Evolutionary conservation across 129 eudicot species (phyloP), one percentile per base, ranked within the genome.

Genomic region (Flaveria robusta): DNA sequence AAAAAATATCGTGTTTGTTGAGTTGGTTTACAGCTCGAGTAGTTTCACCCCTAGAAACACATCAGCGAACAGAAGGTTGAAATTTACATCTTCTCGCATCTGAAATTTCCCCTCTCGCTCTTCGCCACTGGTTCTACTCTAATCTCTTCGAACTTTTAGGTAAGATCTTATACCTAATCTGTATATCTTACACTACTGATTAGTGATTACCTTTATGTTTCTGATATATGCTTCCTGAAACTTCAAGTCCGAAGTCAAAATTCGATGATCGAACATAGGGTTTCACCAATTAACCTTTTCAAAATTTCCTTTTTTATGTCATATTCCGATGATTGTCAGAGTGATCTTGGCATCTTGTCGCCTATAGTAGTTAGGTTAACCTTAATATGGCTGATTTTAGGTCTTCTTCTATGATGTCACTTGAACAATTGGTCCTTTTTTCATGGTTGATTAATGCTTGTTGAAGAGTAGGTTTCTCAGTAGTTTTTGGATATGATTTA

Each of bases 81-180:
- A 15, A 52, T 52, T 18, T 52, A 0, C 13, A 18, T n/a, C 9
- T 52, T 52, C 9, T 52, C 11, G 60, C 1, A 7, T 52, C 60
- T 19, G 12, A 18, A 19, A n/a, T 52, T 52, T 52, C 60, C 26
- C 60, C 59, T 9, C 2, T 52, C 24, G 58, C 59, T 45, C 50
- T 45, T n/a, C 9, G 4, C 60, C 12, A 52, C 60, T 22, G 23
- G 8, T 52, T 52, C 24, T 18, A 1, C 23, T 2, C 24, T 51
- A 51, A n/a, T 51, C 58, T 52, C 59, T 52, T 52, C 41, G 24
- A 70, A 49, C 11, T 31, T 51, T 71, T 49, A 29, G 76, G 76
- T 71, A 15, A 29, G 27, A 15, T 51, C 31, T 19, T 50, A n/a
- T 71, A 18, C 42, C 74, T 51, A 27, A 71, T 50, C 37, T 11